Evolutionary conservation across 2,329 filamentous ascomycete genomes (phyloP).

Genomic region (Alternaria gaisen): DNA sequence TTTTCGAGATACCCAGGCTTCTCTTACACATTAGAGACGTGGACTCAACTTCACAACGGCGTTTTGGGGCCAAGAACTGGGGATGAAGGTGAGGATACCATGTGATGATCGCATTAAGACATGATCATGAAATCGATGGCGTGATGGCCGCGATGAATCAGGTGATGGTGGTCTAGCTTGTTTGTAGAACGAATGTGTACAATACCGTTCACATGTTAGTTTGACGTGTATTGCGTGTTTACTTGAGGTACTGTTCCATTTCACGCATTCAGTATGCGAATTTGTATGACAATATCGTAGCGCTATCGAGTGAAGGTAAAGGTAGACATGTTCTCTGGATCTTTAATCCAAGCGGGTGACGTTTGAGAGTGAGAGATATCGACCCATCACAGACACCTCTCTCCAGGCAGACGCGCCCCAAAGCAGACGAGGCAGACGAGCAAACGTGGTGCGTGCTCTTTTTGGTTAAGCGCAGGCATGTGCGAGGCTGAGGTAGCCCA

Average conservation of each 20-base stretch:
- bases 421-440: slow-evolving; percentile 9
- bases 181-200: slow-evolving; percentile 12
- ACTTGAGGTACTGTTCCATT: slow-evolving; percentile 1
- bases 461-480: slow-evolving; percentile 9
- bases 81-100: slow-evolving; percentile 9
- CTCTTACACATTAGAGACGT: slow-evolving; percentile 25
- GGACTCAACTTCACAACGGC: slow-evolving; percentile 21
- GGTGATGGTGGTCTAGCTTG: slow-evolving; percentile 8
- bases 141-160: slow-evolving; percentile 9
- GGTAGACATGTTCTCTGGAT: not conserved
- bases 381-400: not conserved
- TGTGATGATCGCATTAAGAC: slow-evolving; percentile 8
- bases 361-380: not conserved
- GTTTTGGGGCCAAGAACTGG: slow-evolving; percentile 16
- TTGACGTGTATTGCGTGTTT: not conserved
- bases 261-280: not conserved
- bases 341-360: not conserved
- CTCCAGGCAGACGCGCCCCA: slow-evolving; percentile 13
- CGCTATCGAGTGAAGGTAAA: not conserved
- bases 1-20: slow-evolving; percentile 36
- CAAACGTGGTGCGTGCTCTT: slow-evolving; percentile 1
- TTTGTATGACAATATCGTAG: not conserved
- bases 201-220: not conserved
- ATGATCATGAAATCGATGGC: slow-evolving; percentile 6
- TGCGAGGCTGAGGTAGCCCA: not conserved